Conservation (phyloP, 768 basidiomycete genomes). For the Collybia sordida region DNA sequence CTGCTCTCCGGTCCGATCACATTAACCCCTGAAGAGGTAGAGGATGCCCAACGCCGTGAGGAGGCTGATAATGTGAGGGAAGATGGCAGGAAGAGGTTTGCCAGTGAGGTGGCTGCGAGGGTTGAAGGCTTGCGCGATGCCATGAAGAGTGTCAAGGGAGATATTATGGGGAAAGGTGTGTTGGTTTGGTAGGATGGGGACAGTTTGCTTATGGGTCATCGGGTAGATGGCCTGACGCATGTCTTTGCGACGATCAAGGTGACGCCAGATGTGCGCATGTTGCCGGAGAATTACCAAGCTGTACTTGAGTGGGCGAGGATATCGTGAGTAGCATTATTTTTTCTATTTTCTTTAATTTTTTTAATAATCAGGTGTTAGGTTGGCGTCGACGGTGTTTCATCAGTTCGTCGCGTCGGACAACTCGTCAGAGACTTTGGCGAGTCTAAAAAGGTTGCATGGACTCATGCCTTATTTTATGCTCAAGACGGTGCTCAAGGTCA, state of each 20-base stretch:
- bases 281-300: constrained; percentile 84
- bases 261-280: constrained; percentile 69
- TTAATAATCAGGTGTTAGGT: constrained; percentile 46
- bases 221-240: constrained; percentile 79
- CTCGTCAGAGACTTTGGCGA: constrained; percentile 84
- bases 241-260: constrained; percentile 88
- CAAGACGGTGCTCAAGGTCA: constrained; percentile 87
- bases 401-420: constrained; percentile 91
- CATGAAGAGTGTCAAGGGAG: constrained; percentile 87
- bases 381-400: constrained; percentile 96
- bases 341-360: background rate
- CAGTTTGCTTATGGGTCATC: background rate
- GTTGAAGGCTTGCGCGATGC: constrained; percentile 86
- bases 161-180: constrained; percentile 83
- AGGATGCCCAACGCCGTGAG: constrained; percentile 78
- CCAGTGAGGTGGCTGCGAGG: constrained; percentile 78
- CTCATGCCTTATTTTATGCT: constrained; percentile 98
- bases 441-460: constrained; percentile 90
- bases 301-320: constrained; percentile 97
- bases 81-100: constrained; percentile 83
- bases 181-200: background rate
- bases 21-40: constrained; percentile 68
- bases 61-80: constrained; percentile 88
- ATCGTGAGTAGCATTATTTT: constrained; percentile 61
- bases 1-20: constrained; percentile 73